Conservation (phyloP, 331 rosid genomes). For the Acacia pycnantha region DNA sequence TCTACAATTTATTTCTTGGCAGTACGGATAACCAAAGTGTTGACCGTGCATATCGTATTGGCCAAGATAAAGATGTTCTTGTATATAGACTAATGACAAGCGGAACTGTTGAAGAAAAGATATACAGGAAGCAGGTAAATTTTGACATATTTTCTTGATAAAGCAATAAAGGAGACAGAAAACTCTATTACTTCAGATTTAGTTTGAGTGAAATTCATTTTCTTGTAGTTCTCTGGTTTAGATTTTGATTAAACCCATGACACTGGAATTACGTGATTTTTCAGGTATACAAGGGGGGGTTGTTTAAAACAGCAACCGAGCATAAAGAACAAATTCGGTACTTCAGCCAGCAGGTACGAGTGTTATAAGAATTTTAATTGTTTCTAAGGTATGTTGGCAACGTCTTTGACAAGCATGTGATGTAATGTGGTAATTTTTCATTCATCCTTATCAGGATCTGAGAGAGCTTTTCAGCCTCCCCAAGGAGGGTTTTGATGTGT, state of each 20-base stretch:
- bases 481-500: constrained; percentile 85
- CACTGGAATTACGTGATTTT: constrained; percentile 25
- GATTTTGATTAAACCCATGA: constrained; percentile 1
- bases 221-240: background rate
- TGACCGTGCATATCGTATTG: constrained; percentile 96
- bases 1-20: constrained; percentile 24
- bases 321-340: constrained; percentile 92
- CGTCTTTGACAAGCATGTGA: background rate
- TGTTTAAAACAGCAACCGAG: constrained; percentile 91
- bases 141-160: background rate
- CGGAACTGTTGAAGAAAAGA: constrained; percentile 98
- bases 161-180: background rate
- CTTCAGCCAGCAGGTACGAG: constrained; percentile 85
- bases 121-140: constrained; percentile 88
- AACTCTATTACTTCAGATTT: background rate
- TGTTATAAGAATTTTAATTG: constrained; percentile 4
- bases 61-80: constrained; percentile 89
- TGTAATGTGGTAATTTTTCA: constrained; percentile 8
- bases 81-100: constrained; percentile 95
- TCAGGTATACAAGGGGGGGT: constrained; percentile 84
- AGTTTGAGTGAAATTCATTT: constrained; percentile 6
- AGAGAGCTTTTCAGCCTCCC: constrained; percentile 91
- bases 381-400: background rate
- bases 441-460: constrained; percentile 65
- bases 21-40: constrained; percentile 96